Evolutionary conservation across 176 grass and related monocot species (phyloP).

Genomic region (Miscanthus lutarioriparius): DNA sequence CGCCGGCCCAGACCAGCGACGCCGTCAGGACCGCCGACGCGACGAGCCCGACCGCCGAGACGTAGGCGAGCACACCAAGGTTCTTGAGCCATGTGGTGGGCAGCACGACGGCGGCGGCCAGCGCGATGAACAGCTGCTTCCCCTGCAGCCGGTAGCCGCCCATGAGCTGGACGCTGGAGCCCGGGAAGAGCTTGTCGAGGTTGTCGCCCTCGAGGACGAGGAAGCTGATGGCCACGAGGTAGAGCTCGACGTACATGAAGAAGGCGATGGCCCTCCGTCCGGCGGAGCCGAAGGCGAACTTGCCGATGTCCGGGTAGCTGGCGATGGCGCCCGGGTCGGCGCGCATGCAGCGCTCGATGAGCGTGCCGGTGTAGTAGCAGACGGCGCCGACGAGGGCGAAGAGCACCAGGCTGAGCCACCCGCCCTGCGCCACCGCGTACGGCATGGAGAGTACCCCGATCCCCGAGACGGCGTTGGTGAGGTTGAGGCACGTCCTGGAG

Average conservation of each 20-base stretch:
- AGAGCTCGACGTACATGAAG: constrained; percentile 59
- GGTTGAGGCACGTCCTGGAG: constrained; percentile 59
- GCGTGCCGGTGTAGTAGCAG: constrained; percentile 67
- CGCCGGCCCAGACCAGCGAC: constrained; percentile 54
- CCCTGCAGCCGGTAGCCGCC: constrained; percentile 43
- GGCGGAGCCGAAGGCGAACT: constrained; percentile 46
- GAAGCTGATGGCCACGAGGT: constrained; percentile 56
- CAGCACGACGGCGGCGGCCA: constrained; percentile 41
- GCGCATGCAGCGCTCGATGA: constrained; percentile 58
- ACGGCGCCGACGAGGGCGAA: constrained; percentile 49
- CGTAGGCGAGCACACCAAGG: constrained; percentile 53
- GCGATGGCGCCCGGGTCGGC: constrained; percentile 17
- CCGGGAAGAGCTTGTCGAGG: constrained; percentile 53
- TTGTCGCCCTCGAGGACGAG: constrained; percentile 53
- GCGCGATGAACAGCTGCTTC: constrained; percentile 42
- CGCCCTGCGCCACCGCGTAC: constrained; percentile 57
- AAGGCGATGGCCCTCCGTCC: constrained; percentile 38
- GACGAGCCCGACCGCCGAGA: constrained; percentile 55
- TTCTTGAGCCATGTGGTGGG: constrained; percentile 58
- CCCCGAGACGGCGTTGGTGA: constrained; percentile 18
- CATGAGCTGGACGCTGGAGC: background rate
- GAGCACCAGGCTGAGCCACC: constrained; percentile 63
- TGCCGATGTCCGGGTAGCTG: constrained; percentile 67
- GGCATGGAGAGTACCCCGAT: constrained; percentile 60
- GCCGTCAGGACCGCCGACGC: constrained; percentile 51